A percentile compares a stretch with the other conserved stretches of the same genome.
These are phyloP conservation scores for Fusarium succisae DNA, from an alignment of 2,329 filamentous ascomycete species.

Conservation along the genomic window DNA sequence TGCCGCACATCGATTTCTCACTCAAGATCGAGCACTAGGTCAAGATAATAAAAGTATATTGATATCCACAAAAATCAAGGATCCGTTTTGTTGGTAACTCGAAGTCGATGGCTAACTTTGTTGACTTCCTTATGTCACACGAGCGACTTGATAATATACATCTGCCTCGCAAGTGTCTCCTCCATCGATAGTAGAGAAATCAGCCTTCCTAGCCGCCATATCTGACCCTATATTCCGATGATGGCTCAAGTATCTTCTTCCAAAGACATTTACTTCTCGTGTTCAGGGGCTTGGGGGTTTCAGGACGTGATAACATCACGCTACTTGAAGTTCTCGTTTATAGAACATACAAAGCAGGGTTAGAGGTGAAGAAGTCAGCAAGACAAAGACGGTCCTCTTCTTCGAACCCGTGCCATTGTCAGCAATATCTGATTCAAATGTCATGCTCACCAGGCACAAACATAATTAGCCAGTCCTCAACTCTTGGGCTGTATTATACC, in stretches of 20 bases:
- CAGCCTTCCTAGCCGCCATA: conserved; percentile 33
- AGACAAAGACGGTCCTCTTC: conserved; percentile 42
- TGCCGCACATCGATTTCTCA: conserved; percentile 93
- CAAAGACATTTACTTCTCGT: conserved; percentile 26
- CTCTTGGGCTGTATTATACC: conserved; percentile 59
- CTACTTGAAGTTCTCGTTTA: conserved; percentile 50
- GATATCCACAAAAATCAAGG: background rate
- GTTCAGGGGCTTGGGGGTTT: background rate
- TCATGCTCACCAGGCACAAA: conserved; percentile 44
- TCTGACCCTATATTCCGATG: conserved; percentile 41
- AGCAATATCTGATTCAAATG: background rate
- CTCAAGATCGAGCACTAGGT: conserved; percentile 75
- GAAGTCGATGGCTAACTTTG: background rate
- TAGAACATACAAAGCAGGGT: conserved; percentile 58
- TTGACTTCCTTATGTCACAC: background rate
- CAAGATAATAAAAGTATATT: conserved; percentile 17
- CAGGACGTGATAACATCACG: conserved; percentile 52
- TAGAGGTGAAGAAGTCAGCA: conserved; percentile 57
- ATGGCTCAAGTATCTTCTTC: conserved; percentile 47
- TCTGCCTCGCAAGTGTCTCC: background rate
- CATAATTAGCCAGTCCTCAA: conserved; percentile 59
- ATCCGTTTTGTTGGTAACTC: background rate
- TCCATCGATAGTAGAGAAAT: conserved; percentile 11
- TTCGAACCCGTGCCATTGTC: conserved; percentile 6
- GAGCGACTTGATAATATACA: background rate